Base-by-base conservation (phyloP, 139 green algal genomes). In the Tetraselmis striata region DNA sequence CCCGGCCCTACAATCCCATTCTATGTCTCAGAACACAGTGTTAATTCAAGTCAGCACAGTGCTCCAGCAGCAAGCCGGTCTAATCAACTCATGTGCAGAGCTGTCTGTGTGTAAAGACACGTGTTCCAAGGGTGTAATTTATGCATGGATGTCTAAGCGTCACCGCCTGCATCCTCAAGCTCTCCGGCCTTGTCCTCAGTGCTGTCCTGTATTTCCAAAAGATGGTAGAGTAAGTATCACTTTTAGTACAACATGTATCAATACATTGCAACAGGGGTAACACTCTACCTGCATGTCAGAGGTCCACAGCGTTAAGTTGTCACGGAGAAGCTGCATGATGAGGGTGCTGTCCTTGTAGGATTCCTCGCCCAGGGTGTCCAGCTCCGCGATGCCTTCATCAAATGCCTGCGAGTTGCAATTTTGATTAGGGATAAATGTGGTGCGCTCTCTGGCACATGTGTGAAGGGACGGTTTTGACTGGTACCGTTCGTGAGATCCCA, bases 251-350 rank as follows among this genome's bases (percentile, higher is more conserved):
- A 76, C 27, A 2, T 32, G 78, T 27, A 30, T 26, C 58, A 27
- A 0, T 58, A 22, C 1, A 32, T 25, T 2, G 1, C 32, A 45
- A 45, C 32, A 27, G 1, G 26, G 29, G 29, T 26, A 18, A 74
- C 26, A 80, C 28, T 83, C 0, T 32, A 92, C 96, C 90, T 98
- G 92, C 94, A 99, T 98, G 90, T 99, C 96, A 29, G 91, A 96
- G 11, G 96, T 99, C 96, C 96, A 99, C 23, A 99, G 91, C 45
- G 96, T 99, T 27, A 99, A 90, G 92, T 99, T 99, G 91, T 99
- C 96, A 31, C 96, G 89, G 85, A 99, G 90, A 28, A 99, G 93
- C 91, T 99, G 96, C 96, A 99, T 99, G 89, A 99, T 99, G 76
- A 99, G 92, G 1, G 96, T 98, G 87, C 88, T 95, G 87, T 99